Conservation (phyloP, 108 stramenopile species). For the Chaetoceros muelleri region DNA sequence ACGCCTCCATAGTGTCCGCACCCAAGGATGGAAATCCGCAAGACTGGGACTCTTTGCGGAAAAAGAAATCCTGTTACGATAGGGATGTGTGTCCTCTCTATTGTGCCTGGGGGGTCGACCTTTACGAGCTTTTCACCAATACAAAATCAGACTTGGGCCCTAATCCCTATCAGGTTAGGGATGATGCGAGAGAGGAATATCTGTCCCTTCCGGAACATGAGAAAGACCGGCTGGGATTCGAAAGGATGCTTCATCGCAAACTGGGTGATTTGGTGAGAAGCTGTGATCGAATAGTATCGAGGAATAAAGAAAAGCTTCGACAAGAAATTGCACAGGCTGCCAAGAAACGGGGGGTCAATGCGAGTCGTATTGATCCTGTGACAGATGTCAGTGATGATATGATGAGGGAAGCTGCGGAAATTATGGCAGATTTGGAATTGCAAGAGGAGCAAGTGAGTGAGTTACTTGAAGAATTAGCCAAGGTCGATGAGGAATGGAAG, state of each 20-base stretch:
- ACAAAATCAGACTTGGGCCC: slow-evolving; percentile 75
- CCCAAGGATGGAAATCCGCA: slow-evolving; percentile 7
- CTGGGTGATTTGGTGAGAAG: slow-evolving; percentile 61
- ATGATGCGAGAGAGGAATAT: slow-evolving; percentile 61
- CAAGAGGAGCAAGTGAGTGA: slow-evolving; percentile 44
- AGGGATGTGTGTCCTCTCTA: slow-evolving; percentile 73
- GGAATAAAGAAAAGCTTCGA: slow-evolving; percentile 76
- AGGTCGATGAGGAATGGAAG: slow-evolving; percentile 13
- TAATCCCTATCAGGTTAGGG: slow-evolving; percentile 55
- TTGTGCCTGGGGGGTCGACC: slow-evolving; percentile 82
- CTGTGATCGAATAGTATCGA: slow-evolving; percentile 58
- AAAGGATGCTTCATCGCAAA: slow-evolving; percentile 58
- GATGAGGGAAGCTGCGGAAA: slow-evolving; percentile 39
- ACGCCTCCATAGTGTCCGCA: slow-evolving; percentile 37
- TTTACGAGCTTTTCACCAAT: slow-evolving; percentile 82
- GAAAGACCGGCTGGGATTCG: slow-evolving; percentile 68
- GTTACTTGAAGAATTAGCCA: slow-evolving; percentile 17
- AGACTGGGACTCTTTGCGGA: slow-evolving; percentile 11
- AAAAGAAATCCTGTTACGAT: slow-evolving; percentile 72
- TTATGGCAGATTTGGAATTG: slow-evolving; percentile 38
- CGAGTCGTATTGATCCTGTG: slow-evolving; percentile 31
- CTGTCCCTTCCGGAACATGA: slow-evolving; percentile 46
- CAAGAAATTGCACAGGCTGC: slow-evolving; percentile 49
- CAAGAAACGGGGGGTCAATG: slow-evolving; percentile 40
- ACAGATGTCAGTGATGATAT: slow-evolving; percentile 24